Evolutionary conservation across 495 filamentous ascomycete species (phyloP).

Genomic region (Cetradonia linearis): DNA sequence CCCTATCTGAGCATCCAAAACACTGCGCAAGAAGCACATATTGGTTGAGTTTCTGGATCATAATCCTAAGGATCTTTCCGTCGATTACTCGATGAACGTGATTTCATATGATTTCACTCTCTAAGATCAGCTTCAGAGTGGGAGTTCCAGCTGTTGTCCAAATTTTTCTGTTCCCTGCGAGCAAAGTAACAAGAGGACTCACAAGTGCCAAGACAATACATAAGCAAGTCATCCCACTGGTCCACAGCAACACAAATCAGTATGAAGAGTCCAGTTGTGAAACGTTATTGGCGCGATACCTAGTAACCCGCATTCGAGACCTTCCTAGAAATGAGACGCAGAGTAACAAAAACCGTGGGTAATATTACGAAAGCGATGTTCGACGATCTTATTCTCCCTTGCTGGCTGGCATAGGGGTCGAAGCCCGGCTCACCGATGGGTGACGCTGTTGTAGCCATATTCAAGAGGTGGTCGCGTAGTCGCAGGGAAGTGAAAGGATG

Average conservation of each 20-base stretch:
- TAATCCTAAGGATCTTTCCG: too few species aligned
- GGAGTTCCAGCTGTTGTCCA: too few species aligned
- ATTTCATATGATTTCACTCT: too few species aligned
- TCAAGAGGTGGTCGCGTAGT: neutral
- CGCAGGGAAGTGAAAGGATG: neutral
- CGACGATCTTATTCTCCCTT: slow-evolving; percentile 6
- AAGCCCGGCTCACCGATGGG: slow-evolving; percentile 11
- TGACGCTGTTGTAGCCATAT: slow-evolving; percentile 9
- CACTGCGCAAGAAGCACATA: too few species aligned
- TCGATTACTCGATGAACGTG: too few species aligned
- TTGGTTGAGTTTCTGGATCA: too few species aligned
- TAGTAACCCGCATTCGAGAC: slow-evolving; percentile 14
- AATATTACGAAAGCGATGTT: slow-evolving; percentile 15
- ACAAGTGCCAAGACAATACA: slow-evolving; percentile 17
- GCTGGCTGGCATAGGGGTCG: slow-evolving; percentile 12
- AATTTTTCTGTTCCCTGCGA: too few species aligned
- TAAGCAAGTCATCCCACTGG: slow-evolving; percentile 18
- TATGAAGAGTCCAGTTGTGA: neutral
- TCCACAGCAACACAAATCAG: neutral
- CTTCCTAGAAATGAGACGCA: slow-evolving; percentile 12
- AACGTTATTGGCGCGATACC: neutral
- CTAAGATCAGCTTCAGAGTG: too few species aligned
- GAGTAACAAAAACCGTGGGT: slow-evolving; percentile 15
- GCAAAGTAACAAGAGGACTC: neutral
- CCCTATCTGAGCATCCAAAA: too few species aligned